Base-by-base conservation (phyloP, 306 rosid species). In the Lotus japonicus region DNA sequence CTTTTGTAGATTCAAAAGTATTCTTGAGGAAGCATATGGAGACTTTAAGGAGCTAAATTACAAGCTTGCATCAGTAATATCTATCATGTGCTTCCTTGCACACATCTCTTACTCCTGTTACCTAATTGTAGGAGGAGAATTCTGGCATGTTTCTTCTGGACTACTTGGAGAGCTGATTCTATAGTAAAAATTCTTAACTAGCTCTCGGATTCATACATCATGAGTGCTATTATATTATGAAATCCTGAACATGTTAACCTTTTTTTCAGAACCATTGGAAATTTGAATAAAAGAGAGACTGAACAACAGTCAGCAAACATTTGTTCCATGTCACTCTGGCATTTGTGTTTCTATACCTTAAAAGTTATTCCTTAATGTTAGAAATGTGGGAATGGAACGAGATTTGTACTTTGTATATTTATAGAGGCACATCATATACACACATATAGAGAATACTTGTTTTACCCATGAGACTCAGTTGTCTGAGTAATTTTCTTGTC, bases 1-100 rank as follows among this genome's bases (percentile, higher is more conserved):
- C 72, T 83, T 78, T 70, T 85, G 89, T 88, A 84, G 91, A 88
- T 81, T 82, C 75, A 58, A 77, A 83, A 23, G 70, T 74, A 79
- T 62, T 81, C 66, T 69, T 54, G 82, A 75, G 77, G 76, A 80
- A 73, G 68, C 72, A 77, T n/a, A 48, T 54, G 80, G 59, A 72
- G 62, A 64, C 23, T 56, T 41, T 52, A 43, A 65, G 79, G 73
- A 63, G 69, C 62, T 61, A 65, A 60, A 48, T 76, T 67, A 64
- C 36, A 60, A 77, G 55, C 41, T 31, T 78, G 66, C 58, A 43
- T 58, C 64, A 71, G 83, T 69, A 63, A 51, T 60, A 75, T 68
- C 67, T 39, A 68, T 66, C 66, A 21, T 60, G 42, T 78, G 66
- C 48, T 64, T 71, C 12, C 51, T 61, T 42, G 41, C 64, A 42